Evolutionary conservation across 2,329 filamentous ascomycete species (phyloP).

Genomic region (Colletotrichum godetiae): DNA sequence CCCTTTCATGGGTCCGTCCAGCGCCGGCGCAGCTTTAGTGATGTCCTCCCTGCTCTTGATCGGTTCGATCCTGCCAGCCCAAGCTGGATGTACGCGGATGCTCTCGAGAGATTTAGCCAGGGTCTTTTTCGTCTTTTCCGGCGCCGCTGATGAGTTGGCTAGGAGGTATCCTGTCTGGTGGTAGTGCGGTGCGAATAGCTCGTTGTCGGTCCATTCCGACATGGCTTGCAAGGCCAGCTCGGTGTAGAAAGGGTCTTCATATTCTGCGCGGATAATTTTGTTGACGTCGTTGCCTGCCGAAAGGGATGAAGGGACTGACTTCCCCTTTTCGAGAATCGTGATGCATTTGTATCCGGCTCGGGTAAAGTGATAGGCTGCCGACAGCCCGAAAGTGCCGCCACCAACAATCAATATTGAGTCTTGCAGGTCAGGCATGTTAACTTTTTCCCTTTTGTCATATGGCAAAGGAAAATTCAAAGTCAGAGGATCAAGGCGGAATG

Average conservation of each 20-base stretch:
- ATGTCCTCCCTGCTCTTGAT: slow-evolving; percentile 51
- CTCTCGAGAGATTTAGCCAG: slow-evolving; percentile 51
- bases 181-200: slow-evolving; percentile 45
- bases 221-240: slow-evolving; percentile 44
- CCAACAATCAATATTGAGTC: slow-evolving; percentile 44
- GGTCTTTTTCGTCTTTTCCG: slow-evolving; percentile 55
- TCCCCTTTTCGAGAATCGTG: slow-evolving; percentile 51
- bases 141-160: slow-evolving; percentile 56
- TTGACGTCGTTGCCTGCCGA: slow-evolving; percentile 46
- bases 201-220: slow-evolving; percentile 50
- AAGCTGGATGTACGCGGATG: slow-evolving; percentile 51
- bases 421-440: background rate
- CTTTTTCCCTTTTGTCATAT: background rate
- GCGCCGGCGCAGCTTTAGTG: slow-evolving; percentile 55
- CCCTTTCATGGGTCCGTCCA: slow-evolving; percentile 56
- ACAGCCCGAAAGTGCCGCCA: slow-evolving; percentile 56
- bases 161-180: slow-evolving; percentile 53
- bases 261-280: slow-evolving; percentile 50
- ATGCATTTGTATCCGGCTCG: slow-evolving; percentile 52
- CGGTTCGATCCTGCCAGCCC: slow-evolving; percentile 51
- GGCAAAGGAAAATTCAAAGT: too few relatives aligned
- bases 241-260: slow-evolving; percentile 44
- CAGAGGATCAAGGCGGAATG: background rate
- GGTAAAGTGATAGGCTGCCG: slow-evolving; percentile 54
- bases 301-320: slow-evolving; percentile 53